A percentile compares a stretch with the other conserved stretches of the same genome.
Evolutionary conservation across 169 alveolate genomes (phyloP).

Genomic region (Plasmodium vinckei): DNA sequence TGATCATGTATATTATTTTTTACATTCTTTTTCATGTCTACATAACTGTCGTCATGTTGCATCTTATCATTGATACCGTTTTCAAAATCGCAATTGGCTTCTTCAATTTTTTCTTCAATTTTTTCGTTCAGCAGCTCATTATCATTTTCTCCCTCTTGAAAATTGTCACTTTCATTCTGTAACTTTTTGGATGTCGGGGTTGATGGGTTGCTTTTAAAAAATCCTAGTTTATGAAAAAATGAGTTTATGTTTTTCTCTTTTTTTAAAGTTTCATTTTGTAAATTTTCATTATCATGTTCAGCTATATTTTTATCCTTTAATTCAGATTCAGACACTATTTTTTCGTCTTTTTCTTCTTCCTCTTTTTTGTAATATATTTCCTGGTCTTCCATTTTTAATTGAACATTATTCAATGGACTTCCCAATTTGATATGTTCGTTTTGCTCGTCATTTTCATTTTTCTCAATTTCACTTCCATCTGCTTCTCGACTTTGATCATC

Average conservation of each 20-base stretch:
- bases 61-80: not conserved
- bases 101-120: not conserved
- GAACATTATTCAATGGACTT: not conserved
- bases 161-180: not conserved
- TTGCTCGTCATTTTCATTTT: not conserved
- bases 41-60: not conserved
- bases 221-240: constrained; percentile 57
- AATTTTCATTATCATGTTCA: not conserved
- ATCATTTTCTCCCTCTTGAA: not conserved
- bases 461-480: not conserved
- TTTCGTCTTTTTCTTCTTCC: not conserved
- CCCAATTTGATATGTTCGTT: not conserved
- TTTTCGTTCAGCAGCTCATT: not conserved
- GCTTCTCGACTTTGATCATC: constrained; percentile 3
- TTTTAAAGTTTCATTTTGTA: not conserved
- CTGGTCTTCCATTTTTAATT: not conserved
- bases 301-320: not conserved
- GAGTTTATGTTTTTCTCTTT: constrained; percentile 59
- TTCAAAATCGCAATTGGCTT: not conserved
- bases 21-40: not conserved
- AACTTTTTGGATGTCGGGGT: not conserved
- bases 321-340: not conserved
- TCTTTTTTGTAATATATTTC: not conserved
- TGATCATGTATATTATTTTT: not conserved
- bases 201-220: constrained; percentile 17